Conservation (phyloP, 257 asterid species). For the Linaria vulgaris region DNA sequence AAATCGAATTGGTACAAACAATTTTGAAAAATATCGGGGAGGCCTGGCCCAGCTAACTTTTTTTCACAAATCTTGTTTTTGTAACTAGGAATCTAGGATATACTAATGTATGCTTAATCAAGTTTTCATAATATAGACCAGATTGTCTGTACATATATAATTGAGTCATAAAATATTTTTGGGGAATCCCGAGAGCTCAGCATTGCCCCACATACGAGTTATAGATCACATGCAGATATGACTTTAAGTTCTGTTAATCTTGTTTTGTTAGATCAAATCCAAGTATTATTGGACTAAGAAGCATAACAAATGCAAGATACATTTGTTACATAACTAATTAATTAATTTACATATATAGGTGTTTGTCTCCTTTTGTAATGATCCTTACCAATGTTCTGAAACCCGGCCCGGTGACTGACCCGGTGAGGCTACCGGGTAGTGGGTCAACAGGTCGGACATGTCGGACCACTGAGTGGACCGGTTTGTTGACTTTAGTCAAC, state of each 20-base stretch:
- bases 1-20: too few species aligned
- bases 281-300: constrained; percentile 4
- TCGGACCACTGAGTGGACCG: too few species aligned
- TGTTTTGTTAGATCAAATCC: constrained; percentile 21
- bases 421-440: too few species aligned
- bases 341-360: background rate
- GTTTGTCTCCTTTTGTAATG: background rate
- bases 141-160: constrained; percentile 15
- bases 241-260: constrained; percentile 2
- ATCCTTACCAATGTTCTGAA: too few species aligned
- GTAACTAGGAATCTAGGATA: background rate
- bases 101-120: background rate
- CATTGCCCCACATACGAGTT: constrained; percentile 34
- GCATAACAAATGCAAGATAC: background rate
- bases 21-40: too few species aligned
- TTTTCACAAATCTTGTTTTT: too few species aligned
- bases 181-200: constrained; percentile 28
- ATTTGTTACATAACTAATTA: background rate
- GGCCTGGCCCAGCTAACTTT: too few species aligned
- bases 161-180: constrained; percentile 27
- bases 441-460: too few species aligned
- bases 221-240: constrained; percentile 18
- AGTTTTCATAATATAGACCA: background rate
- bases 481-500: too few species aligned
- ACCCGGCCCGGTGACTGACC: too few species aligned